These are phyloP conservation scores for Aureobasidium sp. DNA, from an alignment of 2,329 filamentous ascomycete species.

Conservation along the genomic window DNA sequence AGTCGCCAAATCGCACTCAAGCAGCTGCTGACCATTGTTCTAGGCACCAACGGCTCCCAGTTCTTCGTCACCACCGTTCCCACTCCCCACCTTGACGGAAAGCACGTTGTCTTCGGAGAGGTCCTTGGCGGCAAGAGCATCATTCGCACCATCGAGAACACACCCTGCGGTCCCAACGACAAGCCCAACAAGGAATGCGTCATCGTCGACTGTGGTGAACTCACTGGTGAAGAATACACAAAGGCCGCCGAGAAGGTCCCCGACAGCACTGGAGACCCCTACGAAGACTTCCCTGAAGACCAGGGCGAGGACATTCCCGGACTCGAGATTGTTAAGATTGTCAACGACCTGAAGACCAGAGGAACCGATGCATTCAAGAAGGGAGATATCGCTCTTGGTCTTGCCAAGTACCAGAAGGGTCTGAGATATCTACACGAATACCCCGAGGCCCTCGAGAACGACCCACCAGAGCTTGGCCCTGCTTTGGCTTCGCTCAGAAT, in stretches of 20 bases:
- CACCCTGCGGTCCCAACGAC: conserved; percentile 64
- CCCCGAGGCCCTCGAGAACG: conserved; percentile 58
- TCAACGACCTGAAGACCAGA: conserved; percentile 76
- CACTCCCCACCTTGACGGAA: conserved; percentile 90
- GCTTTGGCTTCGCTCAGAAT: conserved; percentile 70
- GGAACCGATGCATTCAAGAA: conserved; percentile 90
- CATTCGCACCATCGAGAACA: conserved; percentile 81
- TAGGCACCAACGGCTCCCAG: conserved; percentile 92
- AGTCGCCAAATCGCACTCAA: conserved; percentile 9
- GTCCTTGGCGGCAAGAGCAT: conserved; percentile 89
- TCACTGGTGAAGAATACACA: conserved; percentile 61
- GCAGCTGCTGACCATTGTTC: neutral
- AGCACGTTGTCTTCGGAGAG: conserved; percentile 96
- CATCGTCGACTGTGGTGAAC: conserved; percentile 77
- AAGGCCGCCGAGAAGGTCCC: conserved; percentile 58
- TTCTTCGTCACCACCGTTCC: conserved; percentile 96
- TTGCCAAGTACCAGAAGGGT: conserved; percentile 93
- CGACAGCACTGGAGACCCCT: conserved; percentile 78
- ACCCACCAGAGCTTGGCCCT: conserved; percentile 57
- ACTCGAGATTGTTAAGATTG: conserved; percentile 65
- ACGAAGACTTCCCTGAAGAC: conserved; percentile 95
- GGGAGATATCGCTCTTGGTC: conserved; percentile 57
- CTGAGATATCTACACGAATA: conserved; percentile 83
- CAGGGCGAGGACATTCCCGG: conserved; percentile 58
- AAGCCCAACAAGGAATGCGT: conserved; percentile 66